These are phyloP conservation scores for Pleurotus tuber-regium DNA, from an alignment of 768 basidiomycete species.

Conservation along the genomic window DNA sequence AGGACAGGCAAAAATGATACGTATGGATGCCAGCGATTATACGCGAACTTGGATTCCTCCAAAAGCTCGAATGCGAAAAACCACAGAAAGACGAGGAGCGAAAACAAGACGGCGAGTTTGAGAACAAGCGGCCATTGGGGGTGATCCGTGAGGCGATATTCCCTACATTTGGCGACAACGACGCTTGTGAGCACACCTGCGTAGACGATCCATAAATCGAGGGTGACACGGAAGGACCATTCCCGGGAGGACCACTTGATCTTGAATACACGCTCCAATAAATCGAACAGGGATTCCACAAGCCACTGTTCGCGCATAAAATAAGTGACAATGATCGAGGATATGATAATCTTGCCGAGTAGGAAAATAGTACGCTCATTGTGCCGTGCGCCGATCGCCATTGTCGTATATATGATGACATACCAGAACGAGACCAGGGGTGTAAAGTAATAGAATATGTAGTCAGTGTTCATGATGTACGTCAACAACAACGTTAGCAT, in stretches of 20 bases:
- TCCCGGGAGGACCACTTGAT: conserved; percentile 85
- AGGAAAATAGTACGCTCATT: conserved; percentile 73
- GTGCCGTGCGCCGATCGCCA: conserved; percentile 65
- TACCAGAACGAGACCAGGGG: conserved; percentile 93
- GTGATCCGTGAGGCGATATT: conserved; percentile 67
- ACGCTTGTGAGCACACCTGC: conserved; percentile 80
- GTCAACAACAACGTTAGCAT: conserved; percentile 77
- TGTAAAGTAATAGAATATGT: conserved; percentile 88
- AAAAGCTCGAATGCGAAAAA: conserved; percentile 81
- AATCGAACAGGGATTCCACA: conserved; percentile 59
- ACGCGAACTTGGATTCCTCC: conserved; percentile 77
- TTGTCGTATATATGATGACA: conserved; percentile 79
- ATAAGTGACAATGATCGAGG: conserved; percentile 59
- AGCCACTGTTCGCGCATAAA: conserved; percentile 66
- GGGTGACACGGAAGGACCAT: conserved; percentile 85
- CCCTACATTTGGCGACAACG: conserved; percentile 71
- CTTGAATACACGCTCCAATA: conserved; percentile 62
- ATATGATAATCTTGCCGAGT: conserved; percentile 65
- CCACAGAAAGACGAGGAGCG: conserved; percentile 61
- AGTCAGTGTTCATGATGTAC: conserved; percentile 91
- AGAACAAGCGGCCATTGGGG: conserved; percentile 57
- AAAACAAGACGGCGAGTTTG: conserved; percentile 46
- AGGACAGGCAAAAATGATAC: conserved; percentile 79
- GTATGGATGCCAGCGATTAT: conserved; percentile 85
- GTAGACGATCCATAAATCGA: conserved; percentile 90